A percentile compares a stretch with the other conserved stretches of the same genome.
Evolutionary conservation across 2,329 filamentous ascomycete species (phyloP).

Genomic region (Tothia fuscella): DNA sequence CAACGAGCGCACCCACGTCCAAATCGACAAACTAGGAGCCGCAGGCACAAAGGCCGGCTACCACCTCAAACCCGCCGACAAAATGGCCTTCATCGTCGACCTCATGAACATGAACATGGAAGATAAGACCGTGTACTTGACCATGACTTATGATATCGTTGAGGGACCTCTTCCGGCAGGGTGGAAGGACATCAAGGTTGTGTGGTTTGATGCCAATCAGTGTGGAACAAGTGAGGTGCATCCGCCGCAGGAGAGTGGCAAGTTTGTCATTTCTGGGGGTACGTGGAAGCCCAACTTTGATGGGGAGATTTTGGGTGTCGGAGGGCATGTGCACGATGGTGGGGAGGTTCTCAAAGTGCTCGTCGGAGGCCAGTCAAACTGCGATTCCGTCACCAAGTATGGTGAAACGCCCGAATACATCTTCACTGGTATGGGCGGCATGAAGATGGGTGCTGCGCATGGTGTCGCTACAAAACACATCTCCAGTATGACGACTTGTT

Average conservation of each 20-base stretch:
- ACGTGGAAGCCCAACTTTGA: constrained; percentile 8
- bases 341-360: background rate
- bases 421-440: background rate
- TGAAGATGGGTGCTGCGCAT: background rate
- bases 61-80: constrained; percentile 2
- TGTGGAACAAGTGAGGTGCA: constrained; percentile 9
- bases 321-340: constrained; percentile 9
- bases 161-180: constrained; percentile 3
- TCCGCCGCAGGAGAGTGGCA: constrained; percentile 1
- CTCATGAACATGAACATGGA: constrained; percentile 11
- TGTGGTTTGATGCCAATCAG: constrained; percentile 10
- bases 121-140: constrained; percentile 7
- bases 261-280: constrained; percentile 5
- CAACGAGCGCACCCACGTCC: constrained; percentile 7
- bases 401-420: background rate
- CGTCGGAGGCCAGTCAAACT: background rate
- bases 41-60: constrained; percentile 3
- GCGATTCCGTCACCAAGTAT: constrained; percentile 1
- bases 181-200: constrained; percentile 2
- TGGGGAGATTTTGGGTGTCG: constrained; percentile 7
- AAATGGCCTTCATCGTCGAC: constrained; percentile 11
- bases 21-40: background rate
- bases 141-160: constrained; percentile 9
- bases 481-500: constrained; percentile 3
- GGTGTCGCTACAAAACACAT: background rate